Percentiles rank a stretch among this genome's conserved stretches.
phyloP scores from a whole-genome alignment of 352 stramenopile genomes.

The Pythium brachiatum region DNA sequence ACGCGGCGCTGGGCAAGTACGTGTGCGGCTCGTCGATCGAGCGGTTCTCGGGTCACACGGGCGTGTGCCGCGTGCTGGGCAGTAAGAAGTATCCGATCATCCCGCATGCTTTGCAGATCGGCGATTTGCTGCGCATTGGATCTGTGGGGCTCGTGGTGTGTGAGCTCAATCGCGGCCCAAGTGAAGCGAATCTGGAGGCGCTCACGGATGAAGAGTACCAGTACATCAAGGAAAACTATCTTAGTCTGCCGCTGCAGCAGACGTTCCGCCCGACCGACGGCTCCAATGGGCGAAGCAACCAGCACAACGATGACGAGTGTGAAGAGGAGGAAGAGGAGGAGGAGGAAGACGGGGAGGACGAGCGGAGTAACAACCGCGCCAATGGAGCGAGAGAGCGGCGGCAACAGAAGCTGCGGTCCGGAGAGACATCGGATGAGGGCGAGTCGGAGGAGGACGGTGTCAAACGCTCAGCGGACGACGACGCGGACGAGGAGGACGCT shows the following conservation, averaged over 20 bases:
- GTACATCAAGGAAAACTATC: conserved; percentile 87
- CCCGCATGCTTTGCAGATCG: conserved; percentile 68
- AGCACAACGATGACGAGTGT: conserved; percentile 32
- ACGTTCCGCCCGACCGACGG: conserved; percentile 69
- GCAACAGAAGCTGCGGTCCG: conserved; percentile 30
- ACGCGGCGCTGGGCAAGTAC: conserved; percentile 59
- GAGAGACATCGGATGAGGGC: conserved; percentile 74
- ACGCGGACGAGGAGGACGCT: conserved; percentile 19
- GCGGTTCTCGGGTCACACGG: conserved; percentile 89
- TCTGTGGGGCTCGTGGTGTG: conserved; percentile 91
- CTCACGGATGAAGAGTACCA: conserved; percentile 84
- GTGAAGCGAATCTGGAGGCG: conserved; percentile 65
- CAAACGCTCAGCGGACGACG: conserved; percentile 20
- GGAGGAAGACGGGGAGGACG: conserved; percentile 32
- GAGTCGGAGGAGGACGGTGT: conserved; percentile 74
- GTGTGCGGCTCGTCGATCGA: conserved; percentile 87
- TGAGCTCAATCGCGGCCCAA: conserved; percentile 78
- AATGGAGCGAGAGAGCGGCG: conserved; percentile 21
- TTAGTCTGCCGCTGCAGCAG: conserved; percentile 79
- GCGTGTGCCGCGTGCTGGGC: conserved; percentile 87
- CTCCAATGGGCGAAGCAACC: conserved; percentile 25
- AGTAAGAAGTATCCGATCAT: conserved; percentile 86
- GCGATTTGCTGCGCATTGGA: conserved; percentile 87
- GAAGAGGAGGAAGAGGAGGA: conserved; percentile 37
- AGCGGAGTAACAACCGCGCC: conserved; percentile 29